phyloP scores from a whole-genome alignment of 2,329 filamentous ascomycete genomes.

The Fusarium vanettenii region DNA sequence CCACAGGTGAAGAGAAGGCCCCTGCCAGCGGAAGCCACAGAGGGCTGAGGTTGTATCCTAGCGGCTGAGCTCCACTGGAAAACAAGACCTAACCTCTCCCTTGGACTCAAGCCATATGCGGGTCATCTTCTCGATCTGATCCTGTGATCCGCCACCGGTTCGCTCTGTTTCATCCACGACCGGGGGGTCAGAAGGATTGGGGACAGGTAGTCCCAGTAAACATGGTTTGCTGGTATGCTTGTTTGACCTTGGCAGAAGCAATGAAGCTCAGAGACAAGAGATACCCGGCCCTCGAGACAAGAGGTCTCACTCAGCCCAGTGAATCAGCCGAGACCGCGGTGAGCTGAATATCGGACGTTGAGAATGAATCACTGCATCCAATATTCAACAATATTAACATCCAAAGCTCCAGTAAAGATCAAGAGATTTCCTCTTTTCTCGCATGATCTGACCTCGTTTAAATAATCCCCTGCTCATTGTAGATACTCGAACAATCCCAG shows the following conservation, averaged over 20 bases:
- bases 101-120: constrained; percentile 9
- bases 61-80: neutral
- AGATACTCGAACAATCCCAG: neutral
- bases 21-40: constrained; percentile 15
- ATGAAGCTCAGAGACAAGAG: neutral
- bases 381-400: neutral
- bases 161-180: constrained; percentile 22
- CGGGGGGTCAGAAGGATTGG: neutral
- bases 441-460: neutral
- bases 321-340: neutral
- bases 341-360: neutral
- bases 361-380: neutral
- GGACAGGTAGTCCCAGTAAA: neutral
- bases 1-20: constrained; percentile 10
- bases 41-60: constrained; percentile 8
- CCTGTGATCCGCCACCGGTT: constrained; percentile 13
- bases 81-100: neutral
- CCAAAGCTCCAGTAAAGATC: neutral
- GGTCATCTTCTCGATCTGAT: constrained; percentile 28
- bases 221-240: neutral
- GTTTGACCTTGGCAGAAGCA: neutral
- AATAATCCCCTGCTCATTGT: neutral
- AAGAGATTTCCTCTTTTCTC: neutral
- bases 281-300: neutral
- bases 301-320: neutral